Conservation (phyloP, 495 filamentous ascomycete species). For the Saxophila tyrrhenica region DNA sequence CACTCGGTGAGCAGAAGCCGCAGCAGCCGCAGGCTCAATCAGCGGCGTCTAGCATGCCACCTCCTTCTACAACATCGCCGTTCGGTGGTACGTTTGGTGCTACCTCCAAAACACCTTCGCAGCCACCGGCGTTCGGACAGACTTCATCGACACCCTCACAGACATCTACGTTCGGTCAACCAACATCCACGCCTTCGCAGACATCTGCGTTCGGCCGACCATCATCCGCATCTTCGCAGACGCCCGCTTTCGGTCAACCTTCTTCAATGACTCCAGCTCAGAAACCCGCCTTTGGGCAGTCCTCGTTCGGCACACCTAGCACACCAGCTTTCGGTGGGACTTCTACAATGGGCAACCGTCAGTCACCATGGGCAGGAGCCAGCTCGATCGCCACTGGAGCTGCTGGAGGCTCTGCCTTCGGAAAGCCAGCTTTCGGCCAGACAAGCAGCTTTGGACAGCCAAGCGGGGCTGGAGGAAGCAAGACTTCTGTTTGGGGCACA, state of each 20-base stretch:
- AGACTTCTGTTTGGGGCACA: conserved; percentile 18
- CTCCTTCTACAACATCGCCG: conserved; percentile 19
- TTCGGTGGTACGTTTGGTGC: conserved; percentile 3
- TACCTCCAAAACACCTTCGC: conserved; percentile 7
- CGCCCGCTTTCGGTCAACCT: conserved; percentile 1
- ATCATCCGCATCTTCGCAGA: conserved; percentile 5
- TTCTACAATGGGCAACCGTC: conserved; percentile 12
- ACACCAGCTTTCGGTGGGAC: conserved; percentile 22
- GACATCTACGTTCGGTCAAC: conserved; percentile 7
- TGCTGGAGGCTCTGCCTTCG: conserved; percentile 19
- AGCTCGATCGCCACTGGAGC: conserved; percentile 1
- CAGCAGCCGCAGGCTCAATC: conserved; percentile 1
- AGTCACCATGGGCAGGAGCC: conserved; percentile 16
- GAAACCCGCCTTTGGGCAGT: conserved; percentile 6
- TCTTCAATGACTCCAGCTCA: neutral
- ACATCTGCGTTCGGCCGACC: conserved; percentile 1
- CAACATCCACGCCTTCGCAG: no score
- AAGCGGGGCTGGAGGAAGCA: conserved; percentile 15
- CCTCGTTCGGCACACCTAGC: conserved; percentile 13
- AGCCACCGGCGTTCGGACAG: conserved; percentile 8
- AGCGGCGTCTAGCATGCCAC: neutral
- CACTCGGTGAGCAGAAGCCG: conserved; percentile 9
- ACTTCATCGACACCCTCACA: neutral
- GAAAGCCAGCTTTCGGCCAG: conserved; percentile 17
- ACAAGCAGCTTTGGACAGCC: conserved; percentile 18